Evolutionary conservation across 768 basidiomycete genomes (phyloP).

Genomic region (Tricholoma saponaceum): DNA sequence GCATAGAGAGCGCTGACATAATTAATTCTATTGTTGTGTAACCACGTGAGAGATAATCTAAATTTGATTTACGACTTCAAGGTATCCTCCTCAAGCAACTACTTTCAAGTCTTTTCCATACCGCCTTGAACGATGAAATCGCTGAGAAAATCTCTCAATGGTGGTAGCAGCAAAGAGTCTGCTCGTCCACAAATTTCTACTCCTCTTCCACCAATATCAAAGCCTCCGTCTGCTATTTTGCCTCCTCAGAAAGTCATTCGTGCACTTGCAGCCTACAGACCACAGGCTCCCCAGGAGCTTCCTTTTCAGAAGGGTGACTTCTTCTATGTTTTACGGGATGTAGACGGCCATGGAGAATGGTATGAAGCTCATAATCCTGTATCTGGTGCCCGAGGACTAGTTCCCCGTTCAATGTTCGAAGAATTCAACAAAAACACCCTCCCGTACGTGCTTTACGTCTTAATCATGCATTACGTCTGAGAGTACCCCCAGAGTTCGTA

Average conservation of each 20-base stretch:
- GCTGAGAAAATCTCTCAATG: conserved; percentile 76
- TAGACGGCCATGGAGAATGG: conserved; percentile 55
- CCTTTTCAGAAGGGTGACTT: conserved; percentile 94
- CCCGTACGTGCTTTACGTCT: conserved; percentile 41
- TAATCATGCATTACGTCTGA: conserved; percentile 4
- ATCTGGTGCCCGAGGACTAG: conserved; percentile 85
- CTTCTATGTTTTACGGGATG: conserved; percentile 89
- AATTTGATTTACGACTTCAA: conserved; percentile 8
- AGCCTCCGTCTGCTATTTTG: conserved; percentile 62
- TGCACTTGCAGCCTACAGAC: conserved; percentile 62
- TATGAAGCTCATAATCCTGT: conserved; percentile 96
- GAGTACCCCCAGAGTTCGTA: conserved; percentile 30
- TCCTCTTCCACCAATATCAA: conserved; percentile 65
- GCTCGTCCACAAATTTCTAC: conserved; percentile 65
- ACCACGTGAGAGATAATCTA: conserved; percentile 21
- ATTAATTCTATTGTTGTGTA: conserved; percentile 13
- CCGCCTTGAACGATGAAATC: conserved; percentile 60
- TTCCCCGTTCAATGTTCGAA: conserved; percentile 85
- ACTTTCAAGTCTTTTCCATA: conserved; percentile 23
- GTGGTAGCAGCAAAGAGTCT: conserved; percentile 56
- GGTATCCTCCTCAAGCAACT: too few species aligned
- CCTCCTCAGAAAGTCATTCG: conserved; percentile 97
- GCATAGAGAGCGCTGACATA: conserved; percentile 18
- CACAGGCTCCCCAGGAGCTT: conserved; percentile 78
- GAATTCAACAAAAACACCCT: conserved; percentile 74